These are phyloP conservation scores for Micractinium sp. DNA, from an alignment of 139 green algal species.

Conservation along the genomic window DNA sequence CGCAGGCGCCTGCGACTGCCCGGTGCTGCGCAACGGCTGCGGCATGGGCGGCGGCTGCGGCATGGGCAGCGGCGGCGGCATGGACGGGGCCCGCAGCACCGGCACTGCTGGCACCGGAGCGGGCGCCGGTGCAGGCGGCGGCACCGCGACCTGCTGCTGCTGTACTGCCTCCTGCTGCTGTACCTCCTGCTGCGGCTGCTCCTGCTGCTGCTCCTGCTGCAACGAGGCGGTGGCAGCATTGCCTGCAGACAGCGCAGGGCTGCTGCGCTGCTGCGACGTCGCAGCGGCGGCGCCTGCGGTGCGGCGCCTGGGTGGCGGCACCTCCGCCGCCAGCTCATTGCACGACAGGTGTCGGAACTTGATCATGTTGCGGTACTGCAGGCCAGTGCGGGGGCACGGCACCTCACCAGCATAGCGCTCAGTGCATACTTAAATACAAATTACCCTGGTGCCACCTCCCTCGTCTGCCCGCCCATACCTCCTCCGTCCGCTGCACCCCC, in stretches of 20 bases:
- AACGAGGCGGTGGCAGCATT: not conserved
- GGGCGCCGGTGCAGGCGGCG: too few species aligned
- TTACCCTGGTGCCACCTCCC: too few species aligned
- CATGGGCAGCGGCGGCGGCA: not conserved
- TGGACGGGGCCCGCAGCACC: not conserved
- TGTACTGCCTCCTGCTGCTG: too few species aligned
- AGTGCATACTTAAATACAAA: too few species aligned
- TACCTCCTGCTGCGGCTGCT: not conserved
- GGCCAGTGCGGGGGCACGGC: too few species aligned
- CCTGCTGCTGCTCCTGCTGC: not conserved
- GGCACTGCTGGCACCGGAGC: not conserved
- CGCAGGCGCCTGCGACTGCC: not conserved
- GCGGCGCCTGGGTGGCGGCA: not conserved
- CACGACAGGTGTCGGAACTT: conserved; percentile 66
- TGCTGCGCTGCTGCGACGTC: not conserved
- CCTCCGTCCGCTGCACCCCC: too few species aligned
- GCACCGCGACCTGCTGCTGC: too few species aligned
- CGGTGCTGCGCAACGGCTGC: not conserved
- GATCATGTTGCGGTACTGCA: conserved; percentile 72
- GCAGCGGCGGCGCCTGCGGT: not conserved
- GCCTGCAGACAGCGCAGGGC: not conserved
- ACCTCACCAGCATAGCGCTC: too few species aligned
- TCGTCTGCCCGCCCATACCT: not conserved
- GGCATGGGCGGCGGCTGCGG: not conserved
- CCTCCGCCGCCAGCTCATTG: conserved; percentile 8